Percentiles rank a stretch among this genome's conserved stretches.
Conservation (phyloP, 106 monocot genomes). For the Agapanthus africanus region DNA sequence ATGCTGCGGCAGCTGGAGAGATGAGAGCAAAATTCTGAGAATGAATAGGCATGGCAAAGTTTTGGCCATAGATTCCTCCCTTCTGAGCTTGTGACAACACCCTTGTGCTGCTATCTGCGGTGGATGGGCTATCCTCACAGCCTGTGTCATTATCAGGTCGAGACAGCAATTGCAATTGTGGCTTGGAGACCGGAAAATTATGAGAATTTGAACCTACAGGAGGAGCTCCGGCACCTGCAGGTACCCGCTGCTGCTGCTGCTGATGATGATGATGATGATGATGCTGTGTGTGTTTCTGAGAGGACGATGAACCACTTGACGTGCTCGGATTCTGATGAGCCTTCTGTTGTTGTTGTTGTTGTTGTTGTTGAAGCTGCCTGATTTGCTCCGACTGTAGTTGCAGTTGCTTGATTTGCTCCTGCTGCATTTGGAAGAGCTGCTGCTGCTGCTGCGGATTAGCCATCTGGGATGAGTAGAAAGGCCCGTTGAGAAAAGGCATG, state of each 20-base stretch:
- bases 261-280: no score
- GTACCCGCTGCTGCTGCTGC: slow-evolving; percentile 21
- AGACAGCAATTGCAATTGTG: no score
- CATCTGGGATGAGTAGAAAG: slow-evolving; percentile 75
- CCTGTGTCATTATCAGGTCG: slow-evolving; percentile 28
- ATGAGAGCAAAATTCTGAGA: slow-evolving; percentile 59
- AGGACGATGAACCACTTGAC: slow-evolving; percentile 56
- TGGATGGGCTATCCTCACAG: slow-evolving; percentile 32
- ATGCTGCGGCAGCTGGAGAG: slow-evolving; percentile 23
- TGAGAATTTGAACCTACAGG: no score
- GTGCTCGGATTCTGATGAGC: slow-evolving; percentile 47
- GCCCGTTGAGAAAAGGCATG: slow-evolving; percentile 71
- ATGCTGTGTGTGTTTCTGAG: slow-evolving; percentile 57
- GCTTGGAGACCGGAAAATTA: no score
- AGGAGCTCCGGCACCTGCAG: no score
- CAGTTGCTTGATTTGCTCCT: no score
- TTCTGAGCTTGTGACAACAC: slow-evolving; percentile 46
- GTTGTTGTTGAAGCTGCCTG: slow-evolving; percentile 21
- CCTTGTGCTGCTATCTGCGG: slow-evolving; percentile 24
- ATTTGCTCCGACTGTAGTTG: no score
- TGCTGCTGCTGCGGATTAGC: slow-evolving; percentile 61
- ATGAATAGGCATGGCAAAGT: slow-evolving; percentile 57
- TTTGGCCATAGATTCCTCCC: slow-evolving; percentile 22
- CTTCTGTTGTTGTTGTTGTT: slow-evolving; percentile 31
- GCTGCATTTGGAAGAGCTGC: slow-evolving; percentile 25